These are phyloP conservation scores for Incumbomyces delicatus DNA, from an alignment of 2,329 filamentous ascomycete genomes.

Conservation along the genomic window DNA sequence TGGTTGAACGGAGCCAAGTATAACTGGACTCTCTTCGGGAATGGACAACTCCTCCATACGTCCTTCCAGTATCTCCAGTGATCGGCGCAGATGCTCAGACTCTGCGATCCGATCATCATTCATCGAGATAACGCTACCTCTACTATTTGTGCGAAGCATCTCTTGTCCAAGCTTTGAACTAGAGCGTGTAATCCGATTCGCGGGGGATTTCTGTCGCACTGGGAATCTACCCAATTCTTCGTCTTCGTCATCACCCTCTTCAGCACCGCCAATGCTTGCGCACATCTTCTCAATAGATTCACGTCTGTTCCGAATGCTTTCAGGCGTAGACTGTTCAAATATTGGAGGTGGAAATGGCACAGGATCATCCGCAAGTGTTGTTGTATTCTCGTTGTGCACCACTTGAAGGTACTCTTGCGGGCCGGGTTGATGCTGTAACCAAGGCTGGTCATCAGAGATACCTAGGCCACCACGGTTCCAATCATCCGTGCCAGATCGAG, in stretches of 20 bases:
- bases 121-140: constrained; percentile 60
- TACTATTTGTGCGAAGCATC: constrained; percentile 95
- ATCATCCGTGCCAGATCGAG: constrained; percentile 62
- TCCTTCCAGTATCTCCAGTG: constrained; percentile 26
- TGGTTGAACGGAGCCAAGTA: constrained; percentile 18
- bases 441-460: constrained; percentile 56
- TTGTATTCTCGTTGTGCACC: constrained; percentile 52
- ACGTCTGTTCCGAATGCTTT: constrained; percentile 64
- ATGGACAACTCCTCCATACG: constrained; percentile 22
- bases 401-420: constrained; percentile 44
- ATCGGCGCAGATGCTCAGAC: constrained; percentile 17
- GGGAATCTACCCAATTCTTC: constrained; percentile 65
- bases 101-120: constrained; percentile 32
- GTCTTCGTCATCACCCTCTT: constrained; percentile 91
- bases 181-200: constrained; percentile 48
- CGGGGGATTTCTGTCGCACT: constrained; percentile 41
- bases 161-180: constrained; percentile 88
- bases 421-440: constrained; percentile 27
- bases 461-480: constrained; percentile 70
- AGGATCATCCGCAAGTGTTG: constrained; percentile 12
- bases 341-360: constrained; percentile 29
- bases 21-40: constrained; percentile 14
- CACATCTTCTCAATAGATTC: constrained; percentile 62
- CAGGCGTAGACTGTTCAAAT: constrained; percentile 54
- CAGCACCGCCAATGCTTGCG: constrained; percentile 54